Evolutionary conservation across 805 yeast species (phyloP).

Genomic region (Candida sonorensis): DNA sequence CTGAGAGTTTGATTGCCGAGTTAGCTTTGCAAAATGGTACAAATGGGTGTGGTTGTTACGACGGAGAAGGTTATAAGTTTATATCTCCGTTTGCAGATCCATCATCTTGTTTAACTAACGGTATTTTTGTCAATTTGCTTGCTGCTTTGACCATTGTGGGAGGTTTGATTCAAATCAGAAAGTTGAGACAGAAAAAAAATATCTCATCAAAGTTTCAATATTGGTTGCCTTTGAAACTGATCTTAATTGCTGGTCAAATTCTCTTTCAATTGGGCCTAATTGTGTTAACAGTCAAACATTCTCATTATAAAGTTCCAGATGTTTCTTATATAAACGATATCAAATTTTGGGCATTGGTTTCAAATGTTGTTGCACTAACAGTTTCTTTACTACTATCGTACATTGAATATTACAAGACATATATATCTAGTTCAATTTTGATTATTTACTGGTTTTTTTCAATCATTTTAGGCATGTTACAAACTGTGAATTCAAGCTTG

Average conservation of each 20-base stretch:
- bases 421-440: conserved; percentile 59
- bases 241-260: conserved; percentile 33
- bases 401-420: conserved; percentile 62
- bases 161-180: conserved; percentile 30
- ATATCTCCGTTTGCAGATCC: conserved; percentile 36
- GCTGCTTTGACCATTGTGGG: conserved; percentile 32
- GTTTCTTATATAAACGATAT: conserved; percentile 23
- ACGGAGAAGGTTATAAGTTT: conserved; percentile 39
- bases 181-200: conserved; percentile 28
- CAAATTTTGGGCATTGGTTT: conserved; percentile 21
- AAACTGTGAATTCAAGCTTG: conserved; percentile 34
- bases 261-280: conserved; percentile 26
- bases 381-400: conserved; percentile 56
- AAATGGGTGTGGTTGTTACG: conserved; percentile 26
- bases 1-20: too few relatives aligned
- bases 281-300: conserved; percentile 6
- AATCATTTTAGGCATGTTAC: conserved; percentile 39
- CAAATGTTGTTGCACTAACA: conserved; percentile 35
- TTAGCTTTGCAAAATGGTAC: too few relatives aligned
- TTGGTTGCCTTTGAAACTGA: conserved; percentile 37
- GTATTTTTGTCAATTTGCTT: conserved; percentile 30
- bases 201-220: conserved; percentile 26
- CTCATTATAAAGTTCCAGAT: conserved; percentile 13
- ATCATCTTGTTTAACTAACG: conserved; percentile 46
- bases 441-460: conserved; percentile 71